Evolutionary conservation across 2,329 filamentous ascomycete genomes (phyloP), one percentile per base, ranked within the genome.

Genomic region (Metarhizium guizhouense): DNA sequence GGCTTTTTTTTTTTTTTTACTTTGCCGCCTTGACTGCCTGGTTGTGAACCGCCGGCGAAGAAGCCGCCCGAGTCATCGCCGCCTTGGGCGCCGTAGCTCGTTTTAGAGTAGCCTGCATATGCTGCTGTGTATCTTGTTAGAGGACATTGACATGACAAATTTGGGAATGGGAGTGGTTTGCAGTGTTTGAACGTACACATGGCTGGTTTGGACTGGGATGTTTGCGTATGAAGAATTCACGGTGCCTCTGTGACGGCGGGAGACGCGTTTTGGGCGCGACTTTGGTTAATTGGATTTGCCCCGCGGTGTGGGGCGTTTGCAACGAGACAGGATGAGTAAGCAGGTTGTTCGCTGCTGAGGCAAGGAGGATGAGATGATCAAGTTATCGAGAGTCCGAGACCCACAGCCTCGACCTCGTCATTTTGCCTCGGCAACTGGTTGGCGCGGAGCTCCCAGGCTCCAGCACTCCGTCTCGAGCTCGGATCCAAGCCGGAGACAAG

Each of bases 1-100:
- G 32, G 32, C 7, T 25, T 25, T 25, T 25, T 4, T 25, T 4
- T 25, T 20, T 20, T 20, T 25, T 10, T 58, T 68, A 78, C 77
- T 71, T 76, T 79, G 59, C 70, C 70, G 54, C 72, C 70, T 58
- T 76, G 82, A 65, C 81, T 84, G 60, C 81, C 82, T 61, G 75
- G 71, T 67, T 86, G 83, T 6, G 82, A 84, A 58, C 79, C 82
- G 56, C 77, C 76, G 58, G 73, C 77, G 60, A 85, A 73, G 71
- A 85, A 86, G 54, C 83, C 83, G 61, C 83, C 83, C 49, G 77
- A 81, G 62, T 82, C 81, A 56, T 81, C 80, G 66, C 76, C 82
- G 60, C 79, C 81, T 63, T 78, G 74, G 57, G 72, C 77, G 62
- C 80, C 79, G 65, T 80, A 81, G 57, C 71, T 65, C 29, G 69